Percentiles rank a stretch among this genome's conserved stretches.
Conservation (phyloP, 2,329 filamentous ascomycete genomes). For the Stromatinia cepivora region DNA sequence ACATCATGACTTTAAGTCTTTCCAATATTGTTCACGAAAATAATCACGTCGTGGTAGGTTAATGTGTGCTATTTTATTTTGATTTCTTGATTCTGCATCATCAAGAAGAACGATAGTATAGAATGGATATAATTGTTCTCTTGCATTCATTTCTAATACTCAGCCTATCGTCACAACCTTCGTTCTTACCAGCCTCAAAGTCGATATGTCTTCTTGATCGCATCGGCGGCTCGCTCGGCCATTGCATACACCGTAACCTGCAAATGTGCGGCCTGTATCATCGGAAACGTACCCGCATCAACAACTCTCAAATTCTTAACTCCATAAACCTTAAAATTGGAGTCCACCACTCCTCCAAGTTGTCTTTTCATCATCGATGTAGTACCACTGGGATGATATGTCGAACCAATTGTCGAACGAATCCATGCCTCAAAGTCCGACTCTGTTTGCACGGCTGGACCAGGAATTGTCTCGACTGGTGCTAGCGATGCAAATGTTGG, state of each 20-base stretch:
- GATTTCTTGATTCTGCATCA: not conserved
- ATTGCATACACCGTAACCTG: conserved; percentile 29
- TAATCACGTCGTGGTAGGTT: not conserved
- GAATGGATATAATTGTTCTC: not conserved
- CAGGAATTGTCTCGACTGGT: conserved; percentile 7
- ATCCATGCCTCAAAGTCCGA: conserved; percentile 10
- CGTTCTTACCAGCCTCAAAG: not conserved
- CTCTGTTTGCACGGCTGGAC: conserved; percentile 3
- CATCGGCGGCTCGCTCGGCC: conserved; percentile 29
- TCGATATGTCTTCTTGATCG: conserved; percentile 20
- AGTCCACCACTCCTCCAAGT: conserved; percentile 31
- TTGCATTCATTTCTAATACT: too few relatives aligned
- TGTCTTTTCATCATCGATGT: conserved; percentile 30
- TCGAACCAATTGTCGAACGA: not conserved
- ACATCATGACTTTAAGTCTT: not conserved
- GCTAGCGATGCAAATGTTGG: conserved; percentile 6
- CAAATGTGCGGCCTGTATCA: conserved; percentile 29
- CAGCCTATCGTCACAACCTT: not conserved
- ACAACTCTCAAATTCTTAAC: conserved; percentile 27
- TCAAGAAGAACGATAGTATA: too few relatives aligned
- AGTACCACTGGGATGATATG: conserved; percentile 29
- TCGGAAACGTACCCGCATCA: conserved; percentile 33
- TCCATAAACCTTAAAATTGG: conserved; percentile 29
- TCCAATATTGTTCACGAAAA: not conserved
- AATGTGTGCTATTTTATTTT: not conserved